These are phyloP conservation scores for Termitomyces sp. DNA, from an alignment of 768 basidiomycete species.

Conservation along the genomic window DNA sequence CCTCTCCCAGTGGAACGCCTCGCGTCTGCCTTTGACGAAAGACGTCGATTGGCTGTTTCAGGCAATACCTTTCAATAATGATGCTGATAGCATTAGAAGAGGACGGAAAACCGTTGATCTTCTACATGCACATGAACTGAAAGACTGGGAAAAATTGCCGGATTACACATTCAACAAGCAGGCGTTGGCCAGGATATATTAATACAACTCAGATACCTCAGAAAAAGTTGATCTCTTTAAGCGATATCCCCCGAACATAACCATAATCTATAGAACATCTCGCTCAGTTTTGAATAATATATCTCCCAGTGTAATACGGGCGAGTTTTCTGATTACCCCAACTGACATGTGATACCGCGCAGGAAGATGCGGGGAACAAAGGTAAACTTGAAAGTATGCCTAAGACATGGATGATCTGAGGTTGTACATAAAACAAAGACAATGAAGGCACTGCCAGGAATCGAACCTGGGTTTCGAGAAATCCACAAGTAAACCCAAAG, in stretches of 20 bases:
- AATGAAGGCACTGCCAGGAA: not conserved
- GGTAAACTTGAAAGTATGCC: too few relatives aligned
- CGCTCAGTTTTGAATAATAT: not conserved
- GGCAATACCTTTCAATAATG: not conserved
- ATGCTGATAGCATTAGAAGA: not conserved
- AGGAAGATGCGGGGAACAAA: too few relatives aligned
- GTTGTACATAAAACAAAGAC: too few relatives aligned
- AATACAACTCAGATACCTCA: not conserved
- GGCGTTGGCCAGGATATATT: not conserved
- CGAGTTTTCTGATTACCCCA: too few relatives aligned
- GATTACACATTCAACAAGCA: not conserved
- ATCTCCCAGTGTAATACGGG: too few relatives aligned
- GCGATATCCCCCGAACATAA: not conserved
- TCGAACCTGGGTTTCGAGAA: constrained; percentile 2
- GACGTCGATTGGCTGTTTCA: not conserved
- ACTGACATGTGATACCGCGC: too few relatives aligned
- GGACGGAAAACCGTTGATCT: not conserved
- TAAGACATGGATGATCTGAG: too few relatives aligned
- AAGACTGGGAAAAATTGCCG: not conserved
- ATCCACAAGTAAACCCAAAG: fast-evolving
- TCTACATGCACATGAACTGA: not conserved
- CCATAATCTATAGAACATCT: not conserved
- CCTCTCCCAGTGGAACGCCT: not conserved
- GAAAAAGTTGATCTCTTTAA: not conserved
- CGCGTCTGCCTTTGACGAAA: not conserved